Conservation (phyloP, 2,329 filamentous ascomycete species). For the Ophiostoma australiae region DNA sequence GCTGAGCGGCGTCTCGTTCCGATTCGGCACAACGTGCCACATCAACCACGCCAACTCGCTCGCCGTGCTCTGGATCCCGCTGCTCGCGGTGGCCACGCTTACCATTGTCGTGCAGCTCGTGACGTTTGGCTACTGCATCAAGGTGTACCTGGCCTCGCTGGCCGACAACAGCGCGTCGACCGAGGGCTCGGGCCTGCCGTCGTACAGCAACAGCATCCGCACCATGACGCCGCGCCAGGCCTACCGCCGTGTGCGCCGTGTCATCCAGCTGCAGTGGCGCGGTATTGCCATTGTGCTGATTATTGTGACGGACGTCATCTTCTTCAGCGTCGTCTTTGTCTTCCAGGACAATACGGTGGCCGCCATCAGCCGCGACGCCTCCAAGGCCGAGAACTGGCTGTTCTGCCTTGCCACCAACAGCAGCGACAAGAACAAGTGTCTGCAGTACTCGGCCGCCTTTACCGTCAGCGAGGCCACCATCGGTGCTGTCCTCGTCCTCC, state of each 20-base stretch:
- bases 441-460: slow-evolving; percentile 53
- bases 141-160: slow-evolving; percentile 84
- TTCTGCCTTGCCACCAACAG: slow-evolving; percentile 57
- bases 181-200: slow-evolving; percentile 66
- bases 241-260: slow-evolving; percentile 77
- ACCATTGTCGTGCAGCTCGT: slow-evolving; percentile 76
- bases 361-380: slow-evolving; percentile 50
- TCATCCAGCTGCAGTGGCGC: slow-evolving; percentile 89
- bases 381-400: slow-evolving; percentile 61
- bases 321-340: slow-evolving; percentile 88
- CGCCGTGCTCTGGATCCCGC: slow-evolving; percentile 82
- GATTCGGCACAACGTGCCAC: slow-evolving; percentile 87
- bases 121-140: slow-evolving; percentile 89
- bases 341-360: slow-evolving; percentile 72
- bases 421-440: slow-evolving; percentile 63
- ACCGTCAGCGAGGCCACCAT: slow-evolving; percentile 73
- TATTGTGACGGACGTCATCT: slow-evolving; percentile 85
- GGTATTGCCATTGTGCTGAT: slow-evolving; percentile 85
- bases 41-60: slow-evolving; percentile 86
- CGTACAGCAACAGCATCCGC: slow-evolving; percentile 68
- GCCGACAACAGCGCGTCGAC: slow-evolving; percentile 67
- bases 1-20: slow-evolving; percentile 87
- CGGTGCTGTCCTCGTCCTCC: slow-evolving; percentile 72
- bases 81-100: slow-evolving; percentile 70
- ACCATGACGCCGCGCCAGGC: slow-evolving; percentile 80